A percentile compares a stretch with the other conserved stretches of the same genome.
Evolutionary conservation across 2,329 filamentous ascomycete genomes (phyloP).

Genomic region (Parasarocladium wereldwijsianum): DNA sequence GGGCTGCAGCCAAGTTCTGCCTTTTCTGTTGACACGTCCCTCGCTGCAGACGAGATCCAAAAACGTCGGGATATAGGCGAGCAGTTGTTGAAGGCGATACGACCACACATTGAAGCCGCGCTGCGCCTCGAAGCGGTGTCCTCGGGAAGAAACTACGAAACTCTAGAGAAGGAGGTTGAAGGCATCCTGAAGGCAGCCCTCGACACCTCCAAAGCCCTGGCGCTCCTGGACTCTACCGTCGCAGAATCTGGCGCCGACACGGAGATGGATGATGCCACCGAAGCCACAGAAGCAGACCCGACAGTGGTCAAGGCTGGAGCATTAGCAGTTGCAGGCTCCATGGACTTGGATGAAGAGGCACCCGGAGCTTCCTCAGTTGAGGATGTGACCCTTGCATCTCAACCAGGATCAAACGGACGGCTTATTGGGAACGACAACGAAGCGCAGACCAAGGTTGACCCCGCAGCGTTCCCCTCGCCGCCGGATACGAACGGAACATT

Average conservation of each 20-base stretch:
- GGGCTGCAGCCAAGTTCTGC: constrained; percentile 12
- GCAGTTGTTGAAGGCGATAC: constrained; percentile 71
- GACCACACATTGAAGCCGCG: constrained; percentile 63
- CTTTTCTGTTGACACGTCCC: too few species aligned
- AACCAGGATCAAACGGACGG: too few species aligned
- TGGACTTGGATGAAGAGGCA: constrained; percentile 20
- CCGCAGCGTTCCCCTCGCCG: neutral
- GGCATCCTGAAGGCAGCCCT: constrained; percentile 55
- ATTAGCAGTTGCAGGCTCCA: constrained; percentile 16
- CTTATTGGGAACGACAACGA: too few species aligned
- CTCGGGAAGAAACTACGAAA: constrained; percentile 52
- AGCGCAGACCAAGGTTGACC: constrained; percentile 16
- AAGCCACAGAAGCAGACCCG: constrained; percentile 39
- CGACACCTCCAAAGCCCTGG: too few species aligned
- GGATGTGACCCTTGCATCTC: too few species aligned
- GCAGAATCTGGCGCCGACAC: constrained; percentile 24
- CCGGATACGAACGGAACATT: neutral
- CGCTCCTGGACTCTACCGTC: too few species aligned
- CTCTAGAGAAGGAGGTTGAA: constrained; percentile 60
- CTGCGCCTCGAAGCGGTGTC: constrained; percentile 72
- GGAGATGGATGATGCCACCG: constrained; percentile 23
- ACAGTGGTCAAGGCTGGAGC: constrained; percentile 13
- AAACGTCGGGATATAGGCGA: constrained; percentile 78
- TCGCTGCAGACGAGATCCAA: too few species aligned
- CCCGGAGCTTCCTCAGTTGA: too few species aligned